A percentile compares a stretch with the other conserved stretches of the same genome.
Evolutionary conservation across 495 filamentous ascomycete genomes (phyloP).

Genomic region (Extremus antarcticus): DNA sequence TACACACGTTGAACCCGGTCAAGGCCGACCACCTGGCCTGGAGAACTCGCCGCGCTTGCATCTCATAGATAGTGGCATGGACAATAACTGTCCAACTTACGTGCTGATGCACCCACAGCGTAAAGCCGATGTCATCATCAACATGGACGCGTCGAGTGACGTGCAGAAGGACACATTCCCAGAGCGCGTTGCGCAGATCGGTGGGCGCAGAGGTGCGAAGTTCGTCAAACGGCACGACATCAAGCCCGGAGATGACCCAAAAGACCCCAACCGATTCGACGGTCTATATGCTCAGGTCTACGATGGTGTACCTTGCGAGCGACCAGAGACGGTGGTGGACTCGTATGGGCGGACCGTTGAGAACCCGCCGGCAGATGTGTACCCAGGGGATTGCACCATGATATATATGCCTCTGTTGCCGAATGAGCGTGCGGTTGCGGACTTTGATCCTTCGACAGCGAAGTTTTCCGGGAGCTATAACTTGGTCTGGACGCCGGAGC

Average conservation of each 20-base stretch:
- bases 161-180: slow-evolving; percentile 27
- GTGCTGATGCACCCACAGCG: slow-evolving; percentile 23
- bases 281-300: slow-evolving; percentile 27
- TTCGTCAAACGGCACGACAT: slow-evolving; percentile 20
- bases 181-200: slow-evolving; percentile 24
- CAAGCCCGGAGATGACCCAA: slow-evolving; percentile 17
- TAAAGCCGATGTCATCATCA: slow-evolving; percentile 25
- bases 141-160: slow-evolving; percentile 28
- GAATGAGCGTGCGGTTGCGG: slow-evolving; percentile 24
- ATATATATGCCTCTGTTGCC: slow-evolving; percentile 26
- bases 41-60: slow-evolving; percentile 26
- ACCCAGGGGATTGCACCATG: too few species aligned
- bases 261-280: slow-evolving; percentile 22
- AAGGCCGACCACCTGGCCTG: slow-evolving; percentile 16
- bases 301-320: too few species aligned
- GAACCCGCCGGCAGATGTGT: too few species aligned
- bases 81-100: slow-evolving; percentile 27
- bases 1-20: slow-evolving; percentile 2
- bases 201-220: slow-evolving; percentile 21
- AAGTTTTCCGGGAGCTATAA: slow-evolving; percentile 28
- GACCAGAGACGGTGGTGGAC: too few species aligned
- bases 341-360: too few species aligned
- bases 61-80: slow-evolving; percentile 27
- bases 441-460: slow-evolving; percentile 24
- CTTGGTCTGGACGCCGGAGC: slow-evolving; percentile 26